Evolutionary conservation across 2,329 filamentous ascomycete species (phyloP).

Genomic region (Mollisiaceae sp.): DNA sequence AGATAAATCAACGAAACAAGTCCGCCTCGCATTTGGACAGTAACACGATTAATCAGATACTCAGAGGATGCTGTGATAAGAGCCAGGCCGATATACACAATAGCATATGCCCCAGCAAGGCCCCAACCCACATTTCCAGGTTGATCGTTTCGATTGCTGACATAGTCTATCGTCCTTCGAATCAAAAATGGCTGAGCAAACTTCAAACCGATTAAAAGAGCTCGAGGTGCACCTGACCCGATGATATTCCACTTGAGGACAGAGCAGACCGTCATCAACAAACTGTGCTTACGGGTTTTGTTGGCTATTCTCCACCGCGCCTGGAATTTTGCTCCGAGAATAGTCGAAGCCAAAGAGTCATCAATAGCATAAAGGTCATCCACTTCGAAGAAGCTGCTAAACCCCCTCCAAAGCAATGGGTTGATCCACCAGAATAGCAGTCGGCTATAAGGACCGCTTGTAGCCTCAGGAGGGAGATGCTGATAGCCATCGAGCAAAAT

Average conservation of each 20-base stretch:
- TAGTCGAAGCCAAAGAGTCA: too few relatives aligned
- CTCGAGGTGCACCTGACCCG: too few relatives aligned
- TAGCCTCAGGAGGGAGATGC: neutral
- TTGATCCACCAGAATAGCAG: constrained; percentile 4
- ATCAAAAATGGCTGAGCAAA: constrained; percentile 31
- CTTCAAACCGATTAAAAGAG: constrained; percentile 21
- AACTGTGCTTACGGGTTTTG: too few relatives aligned
- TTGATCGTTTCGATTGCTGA: constrained; percentile 25
- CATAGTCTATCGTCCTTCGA: constrained; percentile 27
- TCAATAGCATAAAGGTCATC: neutral
- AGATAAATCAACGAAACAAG: constrained; percentile 1
- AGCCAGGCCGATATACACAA: too few relatives aligned
- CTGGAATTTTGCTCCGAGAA: too few relatives aligned
- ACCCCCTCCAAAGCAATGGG: neutral
- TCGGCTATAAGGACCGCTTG: neutral
- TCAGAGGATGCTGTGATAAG: neutral
- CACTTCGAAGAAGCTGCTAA: neutral
- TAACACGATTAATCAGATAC: neutral
- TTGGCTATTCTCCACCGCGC: too few relatives aligned
- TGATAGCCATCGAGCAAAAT: too few relatives aligned
- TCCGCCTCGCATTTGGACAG: neutral
- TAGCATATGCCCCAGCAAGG: too few relatives aligned
- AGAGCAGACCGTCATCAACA: too few relatives aligned
- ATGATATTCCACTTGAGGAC: too few relatives aligned
- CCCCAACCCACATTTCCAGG: too few relatives aligned